phyloP scores from a whole-genome alignment of 1,284 basidiomycete species.

The Sporisorium scitamineum region DNA sequence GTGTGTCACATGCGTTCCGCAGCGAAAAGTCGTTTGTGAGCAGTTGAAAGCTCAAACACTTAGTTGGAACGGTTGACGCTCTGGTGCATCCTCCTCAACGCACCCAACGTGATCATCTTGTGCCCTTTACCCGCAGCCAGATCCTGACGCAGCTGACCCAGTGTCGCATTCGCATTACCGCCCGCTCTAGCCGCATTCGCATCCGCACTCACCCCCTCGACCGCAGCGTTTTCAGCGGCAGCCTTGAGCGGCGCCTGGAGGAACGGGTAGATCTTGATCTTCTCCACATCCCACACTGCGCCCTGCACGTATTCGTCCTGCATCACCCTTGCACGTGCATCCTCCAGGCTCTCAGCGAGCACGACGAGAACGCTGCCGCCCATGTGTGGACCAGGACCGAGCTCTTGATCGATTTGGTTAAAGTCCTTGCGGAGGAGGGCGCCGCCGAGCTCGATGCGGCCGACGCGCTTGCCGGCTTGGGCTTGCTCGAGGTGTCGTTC shows the following conservation, averaged over 20 bases:
- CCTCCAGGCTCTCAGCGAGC: conserved; percentile 53
- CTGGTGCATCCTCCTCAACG: conserved; percentile 48
- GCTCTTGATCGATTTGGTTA: conserved; percentile 39
- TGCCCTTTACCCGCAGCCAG: conserved; percentile 41
- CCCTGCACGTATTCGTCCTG: conserved; percentile 56
- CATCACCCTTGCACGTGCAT: conserved; percentile 42
- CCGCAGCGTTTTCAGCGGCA: neutral
- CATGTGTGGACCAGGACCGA: conserved; percentile 46
- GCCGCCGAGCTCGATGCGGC: conserved; percentile 56
- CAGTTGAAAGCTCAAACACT: neutral
- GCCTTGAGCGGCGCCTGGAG: conserved; percentile 43
- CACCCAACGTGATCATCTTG: conserved; percentile 45
- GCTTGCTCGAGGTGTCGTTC: conserved; percentile 56
- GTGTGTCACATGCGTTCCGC: neutral
- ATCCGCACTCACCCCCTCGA: neutral
- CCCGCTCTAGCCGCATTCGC: neutral
- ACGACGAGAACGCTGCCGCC: conserved; percentile 52
- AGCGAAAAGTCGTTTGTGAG: neutral
- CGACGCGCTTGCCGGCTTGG: conserved; percentile 45
- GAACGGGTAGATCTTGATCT: conserved; percentile 53
- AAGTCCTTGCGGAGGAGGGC: conserved; percentile 55
- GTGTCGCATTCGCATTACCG: conserved; percentile 30
- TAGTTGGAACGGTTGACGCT: conserved; percentile 1
- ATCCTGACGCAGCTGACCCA: conserved; percentile 51
- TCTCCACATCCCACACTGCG: conserved; percentile 49